Evolutionary conservation across 2,329 filamentous ascomycete genomes (phyloP).

Genomic region (Hawksworthiomyces lignivorus): DNA sequence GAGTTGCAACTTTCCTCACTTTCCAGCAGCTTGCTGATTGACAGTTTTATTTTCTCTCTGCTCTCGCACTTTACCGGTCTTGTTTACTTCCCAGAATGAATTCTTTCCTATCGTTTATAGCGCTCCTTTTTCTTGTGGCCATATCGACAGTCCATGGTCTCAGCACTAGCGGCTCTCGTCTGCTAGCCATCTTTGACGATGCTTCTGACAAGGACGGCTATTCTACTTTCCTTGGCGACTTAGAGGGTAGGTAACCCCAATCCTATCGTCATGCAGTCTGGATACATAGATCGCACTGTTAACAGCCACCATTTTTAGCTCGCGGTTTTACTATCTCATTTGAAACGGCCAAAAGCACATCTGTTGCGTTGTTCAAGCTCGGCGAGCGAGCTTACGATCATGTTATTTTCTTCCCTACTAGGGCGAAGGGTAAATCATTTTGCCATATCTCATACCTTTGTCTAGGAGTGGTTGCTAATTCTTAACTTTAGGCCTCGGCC

Average conservation of each 20-base stretch:
- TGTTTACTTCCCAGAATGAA: slow-evolving; percentile 39
- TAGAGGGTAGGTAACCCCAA: slow-evolving; percentile 58
- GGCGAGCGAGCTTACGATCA: slow-evolving; percentile 90
- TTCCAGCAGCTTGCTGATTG: too few species aligned
- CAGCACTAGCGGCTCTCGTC: slow-evolving; percentile 69
- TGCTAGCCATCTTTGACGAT: slow-evolving; percentile 84
- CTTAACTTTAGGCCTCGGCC: slow-evolving; percentile 62
- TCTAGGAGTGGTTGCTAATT: background rate
- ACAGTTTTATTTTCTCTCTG: slow-evolving; percentile 17
- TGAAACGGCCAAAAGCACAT: slow-evolving; percentile 74
- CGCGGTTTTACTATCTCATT: slow-evolving; percentile 77
- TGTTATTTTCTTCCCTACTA: slow-evolving; percentile 77
- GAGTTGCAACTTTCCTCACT: background rate
- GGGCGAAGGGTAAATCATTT: slow-evolving; percentile 89
- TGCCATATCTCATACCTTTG: too few species aligned
- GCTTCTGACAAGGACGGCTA: slow-evolving; percentile 73
- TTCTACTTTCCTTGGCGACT: slow-evolving; percentile 68
- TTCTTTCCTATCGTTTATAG: slow-evolving; percentile 57
- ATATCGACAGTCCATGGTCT: slow-evolving; percentile 62
- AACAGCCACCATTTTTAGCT: slow-evolving; percentile 39
- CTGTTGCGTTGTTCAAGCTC: slow-evolving; percentile 70
- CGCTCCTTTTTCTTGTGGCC: slow-evolving; percentile 60
- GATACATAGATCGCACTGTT: slow-evolving; percentile 12
- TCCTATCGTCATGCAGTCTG: too few species aligned
- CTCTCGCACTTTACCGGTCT: slow-evolving; percentile 1